A percentile compares a stretch with the other conserved stretches of the same genome.
Evolutionary conservation across 2,329 filamentous ascomycete genomes (phyloP).

Genomic region (Epichloe typhina): DNA sequence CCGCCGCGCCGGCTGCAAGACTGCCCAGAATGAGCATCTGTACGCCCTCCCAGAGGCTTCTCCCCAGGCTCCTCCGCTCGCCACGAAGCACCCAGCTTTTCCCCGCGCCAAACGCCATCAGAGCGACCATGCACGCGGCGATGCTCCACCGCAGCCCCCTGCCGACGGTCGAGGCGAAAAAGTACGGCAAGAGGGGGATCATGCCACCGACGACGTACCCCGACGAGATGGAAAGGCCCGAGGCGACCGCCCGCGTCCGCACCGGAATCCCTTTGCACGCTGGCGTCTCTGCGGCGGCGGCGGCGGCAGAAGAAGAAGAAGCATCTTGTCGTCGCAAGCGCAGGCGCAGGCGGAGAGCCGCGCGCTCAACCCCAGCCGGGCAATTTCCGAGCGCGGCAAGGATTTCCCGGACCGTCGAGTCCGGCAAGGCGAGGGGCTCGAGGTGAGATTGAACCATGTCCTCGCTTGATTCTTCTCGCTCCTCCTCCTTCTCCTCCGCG

Average conservation of each 20-base stretch:
- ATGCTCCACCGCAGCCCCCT: conserved; percentile 39
- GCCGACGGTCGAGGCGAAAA: conserved; percentile 31
- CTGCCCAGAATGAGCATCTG: conserved; percentile 23
- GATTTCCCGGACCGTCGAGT: conserved; percentile 11
- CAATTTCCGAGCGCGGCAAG: conserved; percentile 13
- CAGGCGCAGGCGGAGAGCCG: conserved; percentile 9
- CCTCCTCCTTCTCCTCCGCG: conserved; percentile 8
- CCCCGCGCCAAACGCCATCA: conserved; percentile 43
- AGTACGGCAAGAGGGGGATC: conserved; percentile 49
- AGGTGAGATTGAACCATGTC: conserved; percentile 20
- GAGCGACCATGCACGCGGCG: conserved; percentile 35
- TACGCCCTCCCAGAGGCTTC: conserved; percentile 17
- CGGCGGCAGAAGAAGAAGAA: background rate
- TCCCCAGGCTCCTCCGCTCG: conserved; percentile 4
- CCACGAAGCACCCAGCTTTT: conserved; percentile 32
- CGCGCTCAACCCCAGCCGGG: conserved; percentile 19
- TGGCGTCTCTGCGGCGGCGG: background rate
- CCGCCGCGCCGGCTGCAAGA: conserved; percentile 19
- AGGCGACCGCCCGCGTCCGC: conserved; percentile 27
- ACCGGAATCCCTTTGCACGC: conserved; percentile 10
- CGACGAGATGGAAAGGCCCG: conserved; percentile 44
- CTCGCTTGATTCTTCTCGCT: conserved; percentile 5
- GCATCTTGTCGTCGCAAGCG: background rate
- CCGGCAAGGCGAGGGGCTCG: conserved; percentile 17
- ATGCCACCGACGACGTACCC: conserved; percentile 51